Evolutionary conservation across 768 basidiomycete genomes (phyloP), one percentile per base, ranked within the genome.

Genomic region (Rhodotorula sphaerocarpa): DNA sequence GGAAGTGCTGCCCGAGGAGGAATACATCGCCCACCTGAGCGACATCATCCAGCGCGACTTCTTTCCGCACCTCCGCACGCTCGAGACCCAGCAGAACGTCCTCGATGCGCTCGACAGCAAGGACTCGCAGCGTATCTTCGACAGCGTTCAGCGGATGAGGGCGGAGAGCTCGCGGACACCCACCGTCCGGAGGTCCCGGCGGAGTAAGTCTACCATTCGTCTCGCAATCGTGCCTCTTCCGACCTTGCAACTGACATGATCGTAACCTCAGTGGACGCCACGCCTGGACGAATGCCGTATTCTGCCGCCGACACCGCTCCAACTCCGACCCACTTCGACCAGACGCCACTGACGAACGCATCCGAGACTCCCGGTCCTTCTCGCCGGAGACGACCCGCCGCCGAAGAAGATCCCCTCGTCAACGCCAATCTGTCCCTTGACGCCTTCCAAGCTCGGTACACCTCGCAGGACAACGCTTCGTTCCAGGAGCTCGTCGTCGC

Each of bases 391-490:
- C 50, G 9, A 16, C 10, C 3, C 31, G 14, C 15, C 44, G 62
- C 12, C 33, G 25, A 7, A 23, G 44, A 23, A n/a, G 18, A 25
- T 2, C 44, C 72, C n/a, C 79, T 36, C 82, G 84, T 82, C 70
- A 81, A 88, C 69, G 77, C 78, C 2, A 74, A 78, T 62, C 76
- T 90, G 72, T 84, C 81, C 58, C 80, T 96, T 23, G 90, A 96
- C 74, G 78, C 78, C 21, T 99, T 96, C 74, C 95, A 97, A 74
- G 83, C 88, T 1, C 82, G 81, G 46, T 95, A 89, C 74, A 97
- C 95, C 3, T 95, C 91, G 0, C 91, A 96, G 73, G 95, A 99
- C 76, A 99, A 99, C 75, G 84, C 92, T 9, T 95, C 91, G 63
- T 97, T 99, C 74, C 89, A 90, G 14, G 80, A 88, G 66, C 92